phyloP scores from a whole-genome alignment of 495 filamentous ascomycete genomes.

The Parachaetomium inaequale region DNA sequence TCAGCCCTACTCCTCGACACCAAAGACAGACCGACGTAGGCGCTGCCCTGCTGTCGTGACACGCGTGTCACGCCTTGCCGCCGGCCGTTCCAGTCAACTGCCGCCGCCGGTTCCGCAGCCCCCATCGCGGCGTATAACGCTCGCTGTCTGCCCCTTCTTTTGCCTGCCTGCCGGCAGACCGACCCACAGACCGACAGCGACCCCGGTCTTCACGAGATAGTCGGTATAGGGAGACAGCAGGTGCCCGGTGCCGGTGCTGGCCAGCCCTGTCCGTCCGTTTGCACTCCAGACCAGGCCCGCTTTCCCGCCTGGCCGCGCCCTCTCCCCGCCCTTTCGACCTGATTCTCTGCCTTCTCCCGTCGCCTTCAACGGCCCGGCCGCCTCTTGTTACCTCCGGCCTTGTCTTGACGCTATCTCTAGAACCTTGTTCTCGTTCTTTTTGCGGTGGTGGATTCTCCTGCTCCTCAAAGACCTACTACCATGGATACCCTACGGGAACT shows the following conservation, averaged over 20 bases:
- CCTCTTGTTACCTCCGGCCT: background rate
- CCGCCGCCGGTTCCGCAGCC: background rate
- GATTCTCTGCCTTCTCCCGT: background rate
- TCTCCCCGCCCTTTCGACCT: background rate
- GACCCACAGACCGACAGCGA: background rate
- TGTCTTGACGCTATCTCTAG: background rate
- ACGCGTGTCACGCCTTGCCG: slow-evolving; percentile 13
- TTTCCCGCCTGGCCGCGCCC: background rate
- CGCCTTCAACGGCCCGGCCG: background rate
- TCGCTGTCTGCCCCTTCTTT: background rate
- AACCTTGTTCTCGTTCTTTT: background rate
- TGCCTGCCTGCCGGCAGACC: background rate
- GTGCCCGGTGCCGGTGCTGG: slow-evolving; percentile 4
- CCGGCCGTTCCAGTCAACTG: slow-evolving; percentile 8
- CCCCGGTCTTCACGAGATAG: background rate
- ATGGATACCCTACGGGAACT: background rate
- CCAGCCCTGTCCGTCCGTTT: slow-evolving; percentile 11
- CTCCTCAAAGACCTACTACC: background rate
- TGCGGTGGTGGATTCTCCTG: background rate
- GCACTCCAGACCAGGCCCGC: slow-evolving; percentile 6
- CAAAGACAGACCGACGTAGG: background rate
- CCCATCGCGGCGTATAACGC: slow-evolving; percentile 8
- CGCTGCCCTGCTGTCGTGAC: slow-evolving; percentile 9
- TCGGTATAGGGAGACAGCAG: slow-evolving; percentile 4
- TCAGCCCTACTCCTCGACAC: slow-evolving; percentile 2